Evolutionary conservation across 345 rosid species (phyloP).

Genomic region (Eucalyptus caleyi): DNA sequence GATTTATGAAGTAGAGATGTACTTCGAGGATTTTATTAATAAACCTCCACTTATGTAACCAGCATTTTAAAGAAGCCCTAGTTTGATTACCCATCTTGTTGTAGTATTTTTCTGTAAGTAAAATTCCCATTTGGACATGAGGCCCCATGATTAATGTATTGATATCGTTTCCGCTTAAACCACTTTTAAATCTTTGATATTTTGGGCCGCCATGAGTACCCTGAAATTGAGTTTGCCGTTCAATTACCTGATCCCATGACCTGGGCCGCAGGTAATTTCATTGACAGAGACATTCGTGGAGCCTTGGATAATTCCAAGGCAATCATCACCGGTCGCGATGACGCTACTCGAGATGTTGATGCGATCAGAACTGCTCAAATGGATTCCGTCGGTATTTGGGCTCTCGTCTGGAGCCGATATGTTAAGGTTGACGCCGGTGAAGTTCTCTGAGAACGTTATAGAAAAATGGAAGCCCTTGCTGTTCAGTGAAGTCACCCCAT

Average conservation of each 20-base stretch:
- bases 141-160: background rate
- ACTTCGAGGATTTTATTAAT: background rate
- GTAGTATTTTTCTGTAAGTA: background rate
- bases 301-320: slow-evolving; percentile 27
- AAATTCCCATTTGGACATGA: background rate
- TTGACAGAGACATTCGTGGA: background rate
- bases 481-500: slow-evolving; percentile 23
- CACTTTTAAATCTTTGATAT: background rate
- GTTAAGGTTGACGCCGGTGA: slow-evolving; percentile 9
- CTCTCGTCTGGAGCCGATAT: slow-evolving; percentile 43
- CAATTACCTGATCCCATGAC: slow-evolving; percentile 25
- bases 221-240: background rate
- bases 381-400: slow-evolving; percentile 45
- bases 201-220: background rate
- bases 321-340: slow-evolving; percentile 43
- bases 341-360: background rate
- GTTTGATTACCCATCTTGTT: background rate
- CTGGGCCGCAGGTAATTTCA: slow-evolving; percentile 30
- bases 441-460: slow-evolving; percentile 1
- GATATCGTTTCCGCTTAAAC: background rate
- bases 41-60: background rate
- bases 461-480: slow-evolving; percentile 49
- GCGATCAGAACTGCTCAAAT: slow-evolving; percentile 5
- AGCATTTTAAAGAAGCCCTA: background rate
- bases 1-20: background rate